These are phyloP conservation scores for Leccinum laetum DNA, from an alignment of 1,284 basidiomycete genomes.

Conservation along the genomic window DNA sequence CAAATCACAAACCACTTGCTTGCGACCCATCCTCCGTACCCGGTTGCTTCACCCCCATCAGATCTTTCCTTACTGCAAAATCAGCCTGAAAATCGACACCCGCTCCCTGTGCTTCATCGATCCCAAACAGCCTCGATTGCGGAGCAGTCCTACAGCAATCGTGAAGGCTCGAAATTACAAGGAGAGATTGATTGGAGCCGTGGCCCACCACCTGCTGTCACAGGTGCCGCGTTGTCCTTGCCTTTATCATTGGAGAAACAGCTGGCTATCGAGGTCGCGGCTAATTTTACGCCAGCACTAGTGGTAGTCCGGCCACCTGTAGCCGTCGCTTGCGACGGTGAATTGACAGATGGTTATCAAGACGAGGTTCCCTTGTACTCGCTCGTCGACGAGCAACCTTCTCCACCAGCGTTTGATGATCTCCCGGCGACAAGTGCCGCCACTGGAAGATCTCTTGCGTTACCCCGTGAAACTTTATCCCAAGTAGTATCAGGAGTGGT, in stretches of 20 bases:
- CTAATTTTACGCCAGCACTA: neutral
- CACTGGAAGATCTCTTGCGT: neutral
- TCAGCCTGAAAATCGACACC: neutral
- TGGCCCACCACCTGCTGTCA: neutral
- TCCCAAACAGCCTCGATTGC: neutral
- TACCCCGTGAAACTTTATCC: neutral
- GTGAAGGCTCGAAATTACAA: neutral
- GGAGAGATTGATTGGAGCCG: neutral
- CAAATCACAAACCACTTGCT: neutral
- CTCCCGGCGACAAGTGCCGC: conserved; percentile 2
- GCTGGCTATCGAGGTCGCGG: neutral
- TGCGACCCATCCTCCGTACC: neutral
- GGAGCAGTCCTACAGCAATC: neutral
- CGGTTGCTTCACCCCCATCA: neutral
- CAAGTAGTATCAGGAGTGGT: neutral
- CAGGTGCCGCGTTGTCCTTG: neutral
- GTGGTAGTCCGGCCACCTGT: neutral
- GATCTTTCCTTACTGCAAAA: neutral
- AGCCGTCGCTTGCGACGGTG: neutral
- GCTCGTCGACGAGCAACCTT: conserved; percentile 23
- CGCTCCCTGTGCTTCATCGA: neutral
- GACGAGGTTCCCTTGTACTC: conserved; percentile 27
- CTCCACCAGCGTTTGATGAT: conserved; percentile 29
- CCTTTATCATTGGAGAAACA: conserved; percentile 4
- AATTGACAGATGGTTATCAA: neutral